These are phyloP conservation scores for Hansfordia pulvinata DNA, from an alignment of 2,329 filamentous ascomycete genomes.

Conservation along the genomic window DNA sequence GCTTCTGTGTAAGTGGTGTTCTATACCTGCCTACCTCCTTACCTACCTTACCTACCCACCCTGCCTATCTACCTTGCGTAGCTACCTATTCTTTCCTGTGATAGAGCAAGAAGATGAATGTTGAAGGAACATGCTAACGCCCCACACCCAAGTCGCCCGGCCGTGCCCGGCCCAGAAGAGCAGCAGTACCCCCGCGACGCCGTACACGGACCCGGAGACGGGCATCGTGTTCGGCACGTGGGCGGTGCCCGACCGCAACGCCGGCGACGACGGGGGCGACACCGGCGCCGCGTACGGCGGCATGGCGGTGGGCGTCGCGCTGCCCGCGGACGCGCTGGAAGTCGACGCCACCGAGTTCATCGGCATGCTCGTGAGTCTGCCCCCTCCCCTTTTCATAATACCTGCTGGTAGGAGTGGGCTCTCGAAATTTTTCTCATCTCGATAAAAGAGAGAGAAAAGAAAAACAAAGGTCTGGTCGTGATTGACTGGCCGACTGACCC, in stretches of 20 bases:
- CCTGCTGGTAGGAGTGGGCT: too few species aligned
- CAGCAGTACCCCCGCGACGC: constrained; percentile 12
- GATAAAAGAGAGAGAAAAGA: too few species aligned
- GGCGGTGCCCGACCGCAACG: constrained; percentile 18
- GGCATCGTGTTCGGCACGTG: constrained; percentile 40
- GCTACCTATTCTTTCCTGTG: too few species aligned
- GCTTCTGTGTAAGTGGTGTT: too few species aligned
- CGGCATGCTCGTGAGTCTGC: constrained; percentile 34
- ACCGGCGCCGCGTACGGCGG: constrained; percentile 25
- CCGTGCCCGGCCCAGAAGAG: too few species aligned
- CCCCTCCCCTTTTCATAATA: not conserved
- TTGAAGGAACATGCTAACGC: too few species aligned
- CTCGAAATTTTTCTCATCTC: too few species aligned
- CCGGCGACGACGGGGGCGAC: constrained; percentile 13
- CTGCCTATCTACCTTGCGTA: too few species aligned
- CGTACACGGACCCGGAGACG: constrained; percentile 32
- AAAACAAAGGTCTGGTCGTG: constrained; percentile 1
- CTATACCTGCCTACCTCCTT: too few species aligned
- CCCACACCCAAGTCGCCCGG: too few species aligned
- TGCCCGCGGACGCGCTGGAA: constrained; percentile 33
- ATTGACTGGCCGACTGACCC: not conserved
- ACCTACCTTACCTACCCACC: too few species aligned
- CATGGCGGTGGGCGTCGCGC: constrained; percentile 38
- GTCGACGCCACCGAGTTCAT: constrained; percentile 42
- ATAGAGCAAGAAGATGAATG: too few species aligned